Conservation (phyloP, 768 basidiomycete species). For the Russula ochroleuca region DNA sequence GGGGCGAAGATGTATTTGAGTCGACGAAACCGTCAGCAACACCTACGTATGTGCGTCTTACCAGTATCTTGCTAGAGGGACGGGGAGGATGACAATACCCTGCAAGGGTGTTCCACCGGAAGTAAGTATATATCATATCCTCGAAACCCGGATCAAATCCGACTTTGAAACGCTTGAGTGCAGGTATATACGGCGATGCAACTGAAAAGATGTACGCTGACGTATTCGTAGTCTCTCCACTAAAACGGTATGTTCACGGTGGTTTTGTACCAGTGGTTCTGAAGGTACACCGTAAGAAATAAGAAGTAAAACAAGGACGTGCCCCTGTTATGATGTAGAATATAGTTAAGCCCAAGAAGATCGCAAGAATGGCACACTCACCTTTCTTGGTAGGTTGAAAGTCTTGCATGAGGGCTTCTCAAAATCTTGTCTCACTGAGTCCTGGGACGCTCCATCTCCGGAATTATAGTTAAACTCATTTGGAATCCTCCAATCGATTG, state of each 20-base stretch:
- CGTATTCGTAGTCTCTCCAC: slow-evolving; percentile 79
- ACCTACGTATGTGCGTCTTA: slow-evolving; percentile 42
- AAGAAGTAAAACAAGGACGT: background rate
- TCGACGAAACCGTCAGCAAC: slow-evolving; percentile 87
- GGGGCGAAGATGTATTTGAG: slow-evolving; percentile 91
- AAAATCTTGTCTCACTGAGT: slow-evolving; percentile 77
- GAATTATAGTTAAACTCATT: slow-evolving; percentile 70
- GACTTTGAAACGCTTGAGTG: slow-evolving; percentile 43
- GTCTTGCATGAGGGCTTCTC: slow-evolving; percentile 78
- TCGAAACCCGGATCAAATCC: slow-evolving; percentile 97
- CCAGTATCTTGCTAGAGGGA: background rate
- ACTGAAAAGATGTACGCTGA: slow-evolving; percentile 58
- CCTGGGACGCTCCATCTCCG: slow-evolving; percentile 93
- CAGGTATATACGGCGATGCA: background rate
- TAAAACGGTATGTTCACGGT: slow-evolving; percentile 70
- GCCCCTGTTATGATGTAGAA: slow-evolving; percentile 23
- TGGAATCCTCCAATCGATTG: slow-evolving; percentile 60
- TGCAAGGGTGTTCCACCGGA: slow-evolving; percentile 41
- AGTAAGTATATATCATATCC: slow-evolving; percentile 87
- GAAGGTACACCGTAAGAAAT: background rate
- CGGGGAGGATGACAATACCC: slow-evolving; percentile 17
- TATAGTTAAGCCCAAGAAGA: slow-evolving; percentile 12
- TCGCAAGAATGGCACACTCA: slow-evolving; percentile 40
- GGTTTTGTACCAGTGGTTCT: slow-evolving; percentile 98
- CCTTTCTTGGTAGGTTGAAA: slow-evolving; percentile 88